Evolutionary conservation across 345 rosid genomes (phyloP).

Genomic region (Durio zibethinus): DNA sequence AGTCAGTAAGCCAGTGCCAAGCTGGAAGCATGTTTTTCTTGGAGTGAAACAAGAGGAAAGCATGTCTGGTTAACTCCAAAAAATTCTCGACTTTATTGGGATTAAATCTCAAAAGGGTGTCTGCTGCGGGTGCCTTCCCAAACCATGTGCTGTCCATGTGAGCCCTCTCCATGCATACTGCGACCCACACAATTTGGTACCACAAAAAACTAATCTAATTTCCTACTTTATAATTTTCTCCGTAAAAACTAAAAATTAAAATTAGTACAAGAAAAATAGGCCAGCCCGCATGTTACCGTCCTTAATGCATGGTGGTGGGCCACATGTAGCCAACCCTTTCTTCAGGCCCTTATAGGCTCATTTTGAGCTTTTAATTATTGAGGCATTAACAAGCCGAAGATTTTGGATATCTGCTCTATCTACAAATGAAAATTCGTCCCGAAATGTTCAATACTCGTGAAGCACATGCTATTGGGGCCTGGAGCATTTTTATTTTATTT

Average conservation of each 20-base stretch:
- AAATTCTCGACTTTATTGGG: background rate
- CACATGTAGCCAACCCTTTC: background rate
- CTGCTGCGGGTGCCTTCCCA: constrained; percentile 12
- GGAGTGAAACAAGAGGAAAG: constrained; percentile 41
- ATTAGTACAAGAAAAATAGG: background rate
- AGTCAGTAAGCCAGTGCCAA: background rate
- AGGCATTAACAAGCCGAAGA: background rate
- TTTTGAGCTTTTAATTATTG: background rate
- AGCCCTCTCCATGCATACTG: constrained; percentile 14
- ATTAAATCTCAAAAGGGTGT: background rate
- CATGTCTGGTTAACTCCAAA: constrained; percentile 26
- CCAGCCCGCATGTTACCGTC: background rate
- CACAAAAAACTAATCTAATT: background rate
- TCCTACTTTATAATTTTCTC: background rate
- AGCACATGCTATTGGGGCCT: background rate
- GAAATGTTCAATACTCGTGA: background rate
- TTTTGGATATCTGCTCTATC: background rate
- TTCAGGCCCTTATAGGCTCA: background rate
- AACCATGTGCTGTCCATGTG: constrained; percentile 41
- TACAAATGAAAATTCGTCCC: background rate
- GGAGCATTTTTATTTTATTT: background rate
- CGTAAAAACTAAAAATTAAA: background rate
- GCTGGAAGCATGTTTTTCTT: constrained; percentile 25
- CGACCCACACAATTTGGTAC: constrained; percentile 6
- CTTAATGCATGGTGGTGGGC: background rate